Evolutionary conservation across 495 filamentous ascomycete genomes (phyloP).

Genomic region (Neurospora sp.): DNA sequence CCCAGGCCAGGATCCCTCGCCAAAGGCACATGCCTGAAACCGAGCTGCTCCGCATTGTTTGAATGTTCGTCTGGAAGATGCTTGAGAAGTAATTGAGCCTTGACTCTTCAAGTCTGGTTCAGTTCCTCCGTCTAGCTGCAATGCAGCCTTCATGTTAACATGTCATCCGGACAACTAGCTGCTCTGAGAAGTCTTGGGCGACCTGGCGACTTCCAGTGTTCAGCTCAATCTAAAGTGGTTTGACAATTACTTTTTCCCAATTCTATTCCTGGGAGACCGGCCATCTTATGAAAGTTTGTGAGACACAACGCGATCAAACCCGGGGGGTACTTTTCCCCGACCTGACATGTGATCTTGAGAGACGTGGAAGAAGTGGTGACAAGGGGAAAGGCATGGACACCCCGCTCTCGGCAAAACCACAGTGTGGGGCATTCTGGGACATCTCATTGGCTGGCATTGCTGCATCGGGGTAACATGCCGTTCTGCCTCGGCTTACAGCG

Average conservation of each 20-base stretch:
- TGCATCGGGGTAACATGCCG: neutral
- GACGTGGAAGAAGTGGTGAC: neutral
- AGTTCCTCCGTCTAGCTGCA: neutral
- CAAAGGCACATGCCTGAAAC: neutral
- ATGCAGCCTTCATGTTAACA: neutral
- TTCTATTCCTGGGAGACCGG: neutral
- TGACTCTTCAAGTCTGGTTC: neutral
- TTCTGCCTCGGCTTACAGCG: constrained; percentile 17
- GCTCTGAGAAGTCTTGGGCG: neutral
- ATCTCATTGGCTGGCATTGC: neutral
- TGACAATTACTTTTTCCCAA: neutral
- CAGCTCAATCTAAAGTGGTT: neutral
- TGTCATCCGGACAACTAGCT: neutral
- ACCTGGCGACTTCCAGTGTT: neutral
- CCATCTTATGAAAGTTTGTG: neutral
- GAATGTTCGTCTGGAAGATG: neutral
- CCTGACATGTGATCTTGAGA: neutral
- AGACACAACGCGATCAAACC: neutral
- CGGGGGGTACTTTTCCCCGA: neutral
- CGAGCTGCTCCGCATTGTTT: neutral
- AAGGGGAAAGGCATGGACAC: neutral
- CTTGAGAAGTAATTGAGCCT: neutral
- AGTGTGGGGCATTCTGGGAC: constrained; percentile 1
- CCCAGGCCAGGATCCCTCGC: neutral
- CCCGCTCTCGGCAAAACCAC: constrained; percentile 17